Evolutionary conservation across 2,329 filamentous ascomycete genomes (phyloP), one percentile per base, ranked within the genome.

Genomic region (Cladophialophora exuberans): DNA sequence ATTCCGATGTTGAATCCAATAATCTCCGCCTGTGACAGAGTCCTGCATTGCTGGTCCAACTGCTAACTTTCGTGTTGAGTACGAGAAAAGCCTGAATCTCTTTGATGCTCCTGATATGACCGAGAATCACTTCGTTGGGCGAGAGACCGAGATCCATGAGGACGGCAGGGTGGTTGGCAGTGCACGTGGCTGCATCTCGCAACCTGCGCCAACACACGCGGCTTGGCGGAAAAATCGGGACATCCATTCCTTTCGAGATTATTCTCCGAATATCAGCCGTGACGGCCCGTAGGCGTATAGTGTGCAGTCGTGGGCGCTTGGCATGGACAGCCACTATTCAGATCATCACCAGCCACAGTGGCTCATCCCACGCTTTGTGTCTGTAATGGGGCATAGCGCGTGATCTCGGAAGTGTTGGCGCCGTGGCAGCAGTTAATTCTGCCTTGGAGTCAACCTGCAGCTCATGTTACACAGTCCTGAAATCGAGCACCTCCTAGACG

Each of bases 121-220:
- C 36, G 15, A 28, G 20, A 25, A 45, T 39, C 51, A 54, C 31
- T 60, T 60, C 28, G 25, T 57, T 33, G 54, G 57, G 13, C 57
- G 57, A 30, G 13, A 41, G 30, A 26, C 35, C 5, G 57, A 60
- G 26, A 35, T 60, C 10, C 15, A 46, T n/a, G n/a, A n/a, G n/a
- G n/a, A n/a, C n/a, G n/a, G n/a, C n/a, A n/a, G n/a, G n/a, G n/a
- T n/a, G n/a, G n/a, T n/a, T n/a, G n/a, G n/a, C n/a, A n/a, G n/a
- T n/a, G n/a, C n/a, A n/a, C n/a, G n/a, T n/a, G n/a, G n/a, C n/a
- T n/a, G n/a, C n/a, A n/a, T n/a, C n/a, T n/a, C n/a, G n/a, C n/a
- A n/a, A n/a, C n/a, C n/a, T n/a, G n/a, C n/a, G n/a, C n/a, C n/a
- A n/a, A n/a, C n/a, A n/a, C n/a, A n/a, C n/a, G n/a, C n/a, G n/a